These are phyloP conservation scores for Tephrocybe rancida DNA, from an alignment of 768 basidiomycete genomes.

Conservation along the genomic window DNA sequence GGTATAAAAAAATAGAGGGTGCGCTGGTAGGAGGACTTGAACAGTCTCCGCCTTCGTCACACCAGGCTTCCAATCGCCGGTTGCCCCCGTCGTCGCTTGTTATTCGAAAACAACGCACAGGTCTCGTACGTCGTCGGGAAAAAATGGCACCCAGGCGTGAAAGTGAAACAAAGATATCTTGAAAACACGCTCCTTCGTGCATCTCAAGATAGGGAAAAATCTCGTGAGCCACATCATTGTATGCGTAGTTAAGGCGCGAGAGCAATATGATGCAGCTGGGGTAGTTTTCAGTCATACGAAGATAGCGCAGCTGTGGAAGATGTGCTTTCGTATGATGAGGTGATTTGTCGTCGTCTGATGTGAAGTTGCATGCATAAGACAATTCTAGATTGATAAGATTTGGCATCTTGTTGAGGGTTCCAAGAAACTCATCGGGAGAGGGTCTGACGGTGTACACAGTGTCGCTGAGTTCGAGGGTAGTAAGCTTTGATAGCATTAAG, in stretches of 20 bases:
- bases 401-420: not conserved
- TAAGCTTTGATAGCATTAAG: not conserved
- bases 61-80: not conserved
- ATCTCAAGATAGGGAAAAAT: not conserved
- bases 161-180: not conserved
- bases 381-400: not conserved
- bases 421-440: not conserved
- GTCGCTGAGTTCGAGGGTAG: not conserved
- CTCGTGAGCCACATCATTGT: not conserved
- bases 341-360: not conserved
- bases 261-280: not conserved
- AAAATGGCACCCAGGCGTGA: not conserved
- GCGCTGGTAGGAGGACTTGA: not conserved
- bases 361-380: not conserved
- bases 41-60: not conserved
- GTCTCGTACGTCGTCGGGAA: not conserved
- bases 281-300: not conserved
- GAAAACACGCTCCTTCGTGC: not conserved
- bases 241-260: not conserved
- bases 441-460: not conserved
- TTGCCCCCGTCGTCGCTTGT: not conserved
- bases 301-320: not conserved
- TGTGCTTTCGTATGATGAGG: not conserved
- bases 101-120: not conserved
- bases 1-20: not conserved